Evolutionary conservation across 768 basidiomycete genomes (phyloP).

Genomic region (Termitomyces sp.): DNA sequence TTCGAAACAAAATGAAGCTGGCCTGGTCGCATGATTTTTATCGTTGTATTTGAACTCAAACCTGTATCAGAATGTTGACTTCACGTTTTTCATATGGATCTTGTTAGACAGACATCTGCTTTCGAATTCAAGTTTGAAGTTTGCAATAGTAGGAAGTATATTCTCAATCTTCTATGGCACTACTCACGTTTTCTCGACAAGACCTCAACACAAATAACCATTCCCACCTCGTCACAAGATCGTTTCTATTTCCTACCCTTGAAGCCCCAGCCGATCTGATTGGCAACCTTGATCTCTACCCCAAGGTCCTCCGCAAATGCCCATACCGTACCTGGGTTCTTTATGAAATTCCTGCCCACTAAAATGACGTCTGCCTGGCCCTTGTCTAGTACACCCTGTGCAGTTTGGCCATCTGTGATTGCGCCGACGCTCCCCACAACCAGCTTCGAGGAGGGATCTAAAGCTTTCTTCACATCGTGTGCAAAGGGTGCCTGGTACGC

Average conservation of each 20-base stretch:
- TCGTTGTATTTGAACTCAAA: no score
- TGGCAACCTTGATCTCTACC: slow-evolving; percentile 36
- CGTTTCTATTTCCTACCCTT: slow-evolving; percentile 22
- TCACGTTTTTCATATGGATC: no score
- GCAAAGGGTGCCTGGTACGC: slow-evolving; percentile 55
- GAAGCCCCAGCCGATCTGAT: slow-evolving; percentile 56
- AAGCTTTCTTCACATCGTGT: slow-evolving; percentile 40
- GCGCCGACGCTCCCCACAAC: slow-evolving; percentile 47
- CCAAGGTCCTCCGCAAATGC: slow-evolving; percentile 52
- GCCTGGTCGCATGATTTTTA: no score
- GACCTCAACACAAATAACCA: neutral
- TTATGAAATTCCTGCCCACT: slow-evolving; percentile 52
- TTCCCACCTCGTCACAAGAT: neutral
- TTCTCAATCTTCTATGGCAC: neutral
- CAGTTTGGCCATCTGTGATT: slow-evolving; percentile 50
- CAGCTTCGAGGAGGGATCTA: slow-evolving; percentile 30
- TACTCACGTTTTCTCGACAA: neutral
- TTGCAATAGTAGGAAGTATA: no score
- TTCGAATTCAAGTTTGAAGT: no score
- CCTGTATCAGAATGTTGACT: no score
- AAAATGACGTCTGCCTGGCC: slow-evolving; percentile 56
- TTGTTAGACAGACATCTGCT: no score
- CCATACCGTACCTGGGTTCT: slow-evolving; percentile 51
- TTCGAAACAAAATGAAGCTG: no score
- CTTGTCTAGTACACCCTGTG: slow-evolving; percentile 51